A percentile compares a stretch with the other conserved stretches of the same genome.
Evolutionary conservation across 176 grass and related monocot species (phyloP).

Genomic region (Zoysia japonica): DNA sequence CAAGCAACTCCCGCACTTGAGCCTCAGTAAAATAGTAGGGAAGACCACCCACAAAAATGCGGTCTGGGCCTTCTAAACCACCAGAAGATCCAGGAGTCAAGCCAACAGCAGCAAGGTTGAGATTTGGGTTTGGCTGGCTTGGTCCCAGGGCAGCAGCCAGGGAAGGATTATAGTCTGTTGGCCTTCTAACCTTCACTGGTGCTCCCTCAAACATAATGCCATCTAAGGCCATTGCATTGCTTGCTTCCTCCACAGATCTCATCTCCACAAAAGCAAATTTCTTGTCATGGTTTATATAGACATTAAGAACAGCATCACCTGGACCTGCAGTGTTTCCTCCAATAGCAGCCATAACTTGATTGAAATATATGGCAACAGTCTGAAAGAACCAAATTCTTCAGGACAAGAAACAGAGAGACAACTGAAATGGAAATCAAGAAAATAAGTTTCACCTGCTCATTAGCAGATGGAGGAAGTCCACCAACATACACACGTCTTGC

Average conservation of each 20-base stretch:
- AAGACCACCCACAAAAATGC: slow-evolving; percentile 94
- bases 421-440: no score
- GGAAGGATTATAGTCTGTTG: slow-evolving; percentile 96
- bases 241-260: slow-evolving; percentile 99
- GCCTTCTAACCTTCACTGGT: slow-evolving; percentile 92
- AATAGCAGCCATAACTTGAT: slow-evolving; percentile 99
- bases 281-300: slow-evolving; percentile 99
- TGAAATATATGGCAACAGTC: slow-evolving; percentile 95
- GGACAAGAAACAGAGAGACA: no score
- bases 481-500: slow-evolving; percentile 97
- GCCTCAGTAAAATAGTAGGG: slow-evolving; percentile 99
- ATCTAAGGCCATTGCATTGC: slow-evolving; percentile 98
- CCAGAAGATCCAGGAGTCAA: slow-evolving; percentile 69
- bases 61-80: slow-evolving; percentile 94
- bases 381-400: slow-evolving; percentile 22
- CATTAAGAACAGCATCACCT: slow-evolving; percentile 98
- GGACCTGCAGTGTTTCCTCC: slow-evolving; percentile 98
- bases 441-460: slow-evolving; percentile 69
- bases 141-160: slow-evolving; percentile 91
- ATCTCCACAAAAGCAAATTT: slow-evolving; percentile 99
- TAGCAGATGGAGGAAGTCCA: slow-evolving; percentile 91
- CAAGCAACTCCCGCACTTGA: slow-evolving; percentile 93
- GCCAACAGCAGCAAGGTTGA: slow-evolving; percentile 93
- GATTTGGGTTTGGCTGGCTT: slow-evolving; percentile 85
- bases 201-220: slow-evolving; percentile 97